Conservation (phyloP, 805 yeast genomes). For the Tetrapisispora taiwanensis region DNA sequence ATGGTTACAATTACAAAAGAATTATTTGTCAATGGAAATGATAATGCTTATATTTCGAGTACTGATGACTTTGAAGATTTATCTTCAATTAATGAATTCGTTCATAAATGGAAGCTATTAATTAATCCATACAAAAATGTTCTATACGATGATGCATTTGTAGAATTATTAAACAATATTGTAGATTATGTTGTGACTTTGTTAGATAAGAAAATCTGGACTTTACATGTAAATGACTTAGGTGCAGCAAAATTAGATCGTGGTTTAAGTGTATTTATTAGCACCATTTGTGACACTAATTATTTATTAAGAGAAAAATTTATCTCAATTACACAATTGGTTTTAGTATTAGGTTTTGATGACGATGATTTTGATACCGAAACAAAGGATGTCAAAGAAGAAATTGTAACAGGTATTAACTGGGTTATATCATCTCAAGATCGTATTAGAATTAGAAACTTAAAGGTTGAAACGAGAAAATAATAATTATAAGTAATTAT, state of each 20-base stretch:
- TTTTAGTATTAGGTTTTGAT: slow-evolving; percentile 72
- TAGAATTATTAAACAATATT: slow-evolving; percentile 36
- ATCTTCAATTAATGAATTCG: slow-evolving; percentile 38
- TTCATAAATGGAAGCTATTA: slow-evolving; percentile 52
- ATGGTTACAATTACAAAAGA: slow-evolving; percentile 36
- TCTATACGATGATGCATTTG: slow-evolving; percentile 45
- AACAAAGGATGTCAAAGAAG: slow-evolving; percentile 31
- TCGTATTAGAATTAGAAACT: slow-evolving; percentile 48
- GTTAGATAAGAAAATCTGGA: slow-evolving; percentile 60
- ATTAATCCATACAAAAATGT: slow-evolving; percentile 56
- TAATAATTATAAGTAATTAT: not conserved
- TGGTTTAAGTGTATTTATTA: slow-evolving; percentile 65
- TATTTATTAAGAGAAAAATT: slow-evolving; percentile 72
- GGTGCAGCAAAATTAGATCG: slow-evolving; percentile 80
- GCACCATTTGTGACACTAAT: slow-evolving; percentile 59
- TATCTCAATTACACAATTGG: slow-evolving; percentile 72
- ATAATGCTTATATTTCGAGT: slow-evolving; percentile 19
- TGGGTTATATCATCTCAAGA: slow-evolving; percentile 80
- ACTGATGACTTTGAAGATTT: slow-evolving; percentile 30
- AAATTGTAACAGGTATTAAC: slow-evolving; percentile 33
- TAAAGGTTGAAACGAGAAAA: slow-evolving; percentile 34
- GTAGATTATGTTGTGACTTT: slow-evolving; percentile 45
- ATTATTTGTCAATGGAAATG: slow-evolving; percentile 24
- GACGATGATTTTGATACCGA: slow-evolving; percentile 40
- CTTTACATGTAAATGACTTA: slow-evolving; percentile 61